Base-by-base conservation (phyloP, 768 basidiomycete species). In the Calocera viscosa region DNA sequence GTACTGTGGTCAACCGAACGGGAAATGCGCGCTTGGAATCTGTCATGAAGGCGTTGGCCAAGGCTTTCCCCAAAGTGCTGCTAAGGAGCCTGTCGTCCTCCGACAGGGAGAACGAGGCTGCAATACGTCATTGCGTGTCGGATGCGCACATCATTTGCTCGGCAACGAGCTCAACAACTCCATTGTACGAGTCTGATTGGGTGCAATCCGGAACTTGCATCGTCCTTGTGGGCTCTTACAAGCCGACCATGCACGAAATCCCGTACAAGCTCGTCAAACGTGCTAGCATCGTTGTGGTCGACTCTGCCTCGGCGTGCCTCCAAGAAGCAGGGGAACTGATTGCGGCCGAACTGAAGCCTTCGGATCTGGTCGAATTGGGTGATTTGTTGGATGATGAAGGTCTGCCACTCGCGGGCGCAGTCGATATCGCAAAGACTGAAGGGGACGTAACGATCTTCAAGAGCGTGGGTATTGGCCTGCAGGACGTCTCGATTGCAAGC, bases 241-340 rank as follows among this genome's bases (percentile, higher is more conserved):
- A 81, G 19, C 88, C 88, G 0, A 72, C 76, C 1, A 95, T 94
- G 93, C 81, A 80, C 47, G 92, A 95, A 73, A 82, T 92, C 7
- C 85, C 89, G 30, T 73, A 71, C 0, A 77, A 75, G 0, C 79
- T 93, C 16, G 75, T 94, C 12, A 72, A 75, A 30, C 78, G 89
- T 1, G 85, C 86, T 0, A 22, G 47, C n/a, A 72, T 77, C 24
- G 75, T 93, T 19, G 77, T 91, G 0, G 91, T 94, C 0, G 92
- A 95, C 74, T 91, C 89, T 0, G 75, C 79, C 49, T 77, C 80
- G 1, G 90, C 88, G 1, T 92, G 90, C 71, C 69, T 78, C n/a
- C 73, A 76, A 0, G 93, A 94, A 73, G 90, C 91, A 0, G 92
- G 93, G 0, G 93, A 95, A 71, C 78, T 94, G 40, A 88, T 92